These are phyloP conservation scores for Solanum arcanum DNA, from an alignment of 257 asterid species.

Conservation along the genomic window DNA sequence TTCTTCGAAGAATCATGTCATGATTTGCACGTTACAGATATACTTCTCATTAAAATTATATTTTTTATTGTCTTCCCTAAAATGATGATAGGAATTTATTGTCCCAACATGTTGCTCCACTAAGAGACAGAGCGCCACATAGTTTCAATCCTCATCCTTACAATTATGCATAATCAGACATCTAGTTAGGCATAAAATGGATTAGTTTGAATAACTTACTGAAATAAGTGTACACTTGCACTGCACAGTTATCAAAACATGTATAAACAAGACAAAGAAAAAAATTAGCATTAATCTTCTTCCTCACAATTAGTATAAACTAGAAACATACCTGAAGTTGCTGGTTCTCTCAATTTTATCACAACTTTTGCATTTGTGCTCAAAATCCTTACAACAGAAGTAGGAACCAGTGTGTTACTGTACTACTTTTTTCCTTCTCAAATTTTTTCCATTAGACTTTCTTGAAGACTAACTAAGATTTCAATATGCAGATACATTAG, in stretches of 20 bases:
- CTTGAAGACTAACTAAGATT: background rate
- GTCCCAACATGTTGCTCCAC: background rate
- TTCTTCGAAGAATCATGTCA: background rate
- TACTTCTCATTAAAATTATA: background rate
- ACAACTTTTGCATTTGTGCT: background rate
- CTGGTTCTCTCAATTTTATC: background rate
- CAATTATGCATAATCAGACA: background rate
- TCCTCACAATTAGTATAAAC: background rate
- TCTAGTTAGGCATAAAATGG: background rate
- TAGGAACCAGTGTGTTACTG: background rate
- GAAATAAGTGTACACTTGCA: background rate
- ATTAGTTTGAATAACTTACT: background rate
- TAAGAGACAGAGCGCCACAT: background rate
- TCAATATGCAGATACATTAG: slow-evolving; percentile 51
- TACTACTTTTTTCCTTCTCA: background rate
- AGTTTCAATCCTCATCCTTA: background rate
- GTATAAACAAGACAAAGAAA: background rate
- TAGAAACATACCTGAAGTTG: background rate
- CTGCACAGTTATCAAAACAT: background rate
- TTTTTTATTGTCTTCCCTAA: background rate
- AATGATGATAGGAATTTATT: background rate
- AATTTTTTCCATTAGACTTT: background rate
- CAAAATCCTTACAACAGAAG: background rate
- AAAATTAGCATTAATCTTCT: background rate
- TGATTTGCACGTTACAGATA: background rate